phyloP scores from a whole-genome alignment of 2,329 filamentous ascomycete species.

The Dothistroma septosporum region DNA sequence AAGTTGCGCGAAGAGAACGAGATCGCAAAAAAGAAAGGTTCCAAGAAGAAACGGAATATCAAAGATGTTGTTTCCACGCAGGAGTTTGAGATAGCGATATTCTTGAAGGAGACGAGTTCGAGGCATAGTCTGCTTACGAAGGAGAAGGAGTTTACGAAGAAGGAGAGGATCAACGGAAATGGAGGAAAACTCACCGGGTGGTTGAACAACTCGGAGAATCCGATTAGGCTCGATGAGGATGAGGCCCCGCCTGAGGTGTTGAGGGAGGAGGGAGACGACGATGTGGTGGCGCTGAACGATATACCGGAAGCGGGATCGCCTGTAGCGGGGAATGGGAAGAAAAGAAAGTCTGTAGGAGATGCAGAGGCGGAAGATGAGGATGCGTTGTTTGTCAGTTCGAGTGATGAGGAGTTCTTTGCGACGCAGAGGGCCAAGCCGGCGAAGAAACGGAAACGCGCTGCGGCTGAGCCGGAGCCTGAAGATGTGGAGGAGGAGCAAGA shows the following conservation, averaged over 20 bases:
- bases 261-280: slow-evolving; percentile 61
- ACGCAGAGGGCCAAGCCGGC: slow-evolving; percentile 29
- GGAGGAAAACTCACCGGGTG: slow-evolving; percentile 46
- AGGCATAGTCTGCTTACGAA: slow-evolving; percentile 84
- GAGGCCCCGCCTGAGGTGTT: slow-evolving; percentile 45
- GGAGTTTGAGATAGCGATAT: slow-evolving; percentile 93
- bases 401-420: slow-evolving; percentile 35
- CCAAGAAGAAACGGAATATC: slow-evolving; percentile 64
- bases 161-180: slow-evolving; percentile 43
- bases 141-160: slow-evolving; percentile 64
- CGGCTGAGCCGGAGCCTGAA: slow-evolving; percentile 24
- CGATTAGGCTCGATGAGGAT: slow-evolving; percentile 41
- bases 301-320: slow-evolving; percentile 53
- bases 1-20: slow-evolving; percentile 84
- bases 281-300: slow-evolving; percentile 46
- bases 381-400: slow-evolving; percentile 36
- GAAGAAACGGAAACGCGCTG: slow-evolving; percentile 22
- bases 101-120: slow-evolving; percentile 79
- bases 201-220: slow-evolving; percentile 40
- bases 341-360: slow-evolving; percentile 26
- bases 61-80: slow-evolving; percentile 84
- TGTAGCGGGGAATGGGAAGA: slow-evolving; percentile 5
- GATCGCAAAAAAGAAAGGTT: slow-evolving; percentile 55
- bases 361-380: slow-evolving; percentile 29
- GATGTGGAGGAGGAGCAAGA: slow-evolving; percentile 40